Evolutionary conservation across 2,329 filamentous ascomycete species (phyloP), one percentile per base, ranked within the genome.

Genomic region (Intubia oerlemansii): DNA sequence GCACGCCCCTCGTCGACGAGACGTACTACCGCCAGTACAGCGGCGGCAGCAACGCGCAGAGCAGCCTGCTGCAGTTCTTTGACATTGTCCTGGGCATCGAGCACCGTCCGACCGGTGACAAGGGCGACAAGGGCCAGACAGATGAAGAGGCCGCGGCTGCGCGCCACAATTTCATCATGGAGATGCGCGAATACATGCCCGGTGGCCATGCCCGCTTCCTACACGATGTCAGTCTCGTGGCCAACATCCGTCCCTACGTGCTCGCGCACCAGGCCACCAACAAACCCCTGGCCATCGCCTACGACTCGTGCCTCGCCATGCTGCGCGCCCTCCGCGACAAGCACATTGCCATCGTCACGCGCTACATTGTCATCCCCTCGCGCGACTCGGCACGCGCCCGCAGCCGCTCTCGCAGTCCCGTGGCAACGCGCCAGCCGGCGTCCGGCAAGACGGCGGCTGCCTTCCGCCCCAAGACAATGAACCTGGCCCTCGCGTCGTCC

Each of bases 111-210:
- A 95, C 88, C 0, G 85, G 85, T 22, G 68, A 79, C 39, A 74
- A 65, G 47, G 54, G 54, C 26, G 41, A 49, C 11, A 44, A 51
- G 3, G 49, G 53, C 10, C 53, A 55, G 15, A 28, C n/a, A 10
- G 49, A 2, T 3, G 14, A 20, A 7, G 22, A 28, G 2, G 24
- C 32, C 6, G 24, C 23, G 10, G 20, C 19, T 14, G 24, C 27
- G 42, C 62, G 15, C 61, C 70, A 92, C 53, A 90, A 88, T 43
- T 98, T 98, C 53, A 85, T 98, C 44, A 70, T 78, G 44, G 88
- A 98, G 39, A 98, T 98, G 88, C 76, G 85, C 33, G 66, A 66
- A 25, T 98, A 98, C 53, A 98, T 98, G 88, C 88, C 88, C 0
- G 85, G 82, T 1, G 68, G 77, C 0, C 88, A 98, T 45, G 76